These are phyloP conservation scores for Saccharata proteae DNA, from an alignment of 2,329 filamentous ascomycete genomes.

Conservation along the genomic window DNA sequence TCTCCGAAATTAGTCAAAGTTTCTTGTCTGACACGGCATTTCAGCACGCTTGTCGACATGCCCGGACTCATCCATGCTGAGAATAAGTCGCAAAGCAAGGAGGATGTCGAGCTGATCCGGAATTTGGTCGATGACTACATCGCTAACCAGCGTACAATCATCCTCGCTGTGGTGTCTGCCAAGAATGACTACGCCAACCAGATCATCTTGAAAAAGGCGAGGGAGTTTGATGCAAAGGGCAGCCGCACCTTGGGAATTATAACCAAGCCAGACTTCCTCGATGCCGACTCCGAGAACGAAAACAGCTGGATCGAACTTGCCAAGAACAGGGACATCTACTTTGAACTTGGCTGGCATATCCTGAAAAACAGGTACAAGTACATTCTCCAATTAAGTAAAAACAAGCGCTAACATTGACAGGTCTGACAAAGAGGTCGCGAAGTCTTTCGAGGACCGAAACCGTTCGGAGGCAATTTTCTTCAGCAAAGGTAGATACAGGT, in stretches of 20 bases:
- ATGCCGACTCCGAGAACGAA: slow-evolving; percentile 28
- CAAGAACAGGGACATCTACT: slow-evolving; percentile 26
- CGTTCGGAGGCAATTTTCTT: slow-evolving; percentile 25
- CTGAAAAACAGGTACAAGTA: slow-evolving; percentile 34
- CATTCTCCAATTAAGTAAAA: no score
- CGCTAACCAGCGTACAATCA: slow-evolving; percentile 44
- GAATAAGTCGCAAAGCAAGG: slow-evolving; percentile 18
- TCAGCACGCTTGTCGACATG: slow-evolving; percentile 23
- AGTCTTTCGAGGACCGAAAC: slow-evolving; percentile 29
- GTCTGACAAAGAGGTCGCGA: slow-evolving; percentile 23
- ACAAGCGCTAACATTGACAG: no score
- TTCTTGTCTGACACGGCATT: no score
- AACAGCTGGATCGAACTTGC: slow-evolving; percentile 27
- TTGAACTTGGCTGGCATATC: slow-evolving; percentile 42
- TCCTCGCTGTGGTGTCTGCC: slow-evolving; percentile 36
- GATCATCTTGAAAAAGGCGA: slow-evolving; percentile 37
- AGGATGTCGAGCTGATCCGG: slow-evolving; percentile 21
- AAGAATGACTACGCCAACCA: slow-evolving; percentile 43
- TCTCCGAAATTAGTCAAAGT: no score
- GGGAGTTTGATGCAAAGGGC: slow-evolving; percentile 34
- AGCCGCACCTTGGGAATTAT: slow-evolving; percentile 43
- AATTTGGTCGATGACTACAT: slow-evolving; percentile 42
- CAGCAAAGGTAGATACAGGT: slow-evolving; percentile 16
- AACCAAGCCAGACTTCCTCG: slow-evolving; percentile 41
- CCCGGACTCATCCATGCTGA: slow-evolving; percentile 27